Conservation (phyloP, 768 basidiomycete genomes). For the Suillus ampliporus region DNA sequence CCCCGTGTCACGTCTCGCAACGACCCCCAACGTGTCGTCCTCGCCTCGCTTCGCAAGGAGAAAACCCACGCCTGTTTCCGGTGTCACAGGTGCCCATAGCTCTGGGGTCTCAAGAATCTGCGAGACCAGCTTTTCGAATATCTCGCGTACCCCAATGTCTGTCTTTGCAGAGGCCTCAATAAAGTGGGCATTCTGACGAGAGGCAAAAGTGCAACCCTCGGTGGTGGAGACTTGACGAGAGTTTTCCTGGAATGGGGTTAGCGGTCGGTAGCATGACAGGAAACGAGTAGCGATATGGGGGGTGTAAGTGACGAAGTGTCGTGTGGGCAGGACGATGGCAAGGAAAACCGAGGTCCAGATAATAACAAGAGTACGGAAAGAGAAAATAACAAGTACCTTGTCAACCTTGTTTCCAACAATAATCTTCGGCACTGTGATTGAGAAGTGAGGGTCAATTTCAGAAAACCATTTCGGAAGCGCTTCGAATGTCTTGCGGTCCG, state of each 20-base stretch:
- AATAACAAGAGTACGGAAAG: background rate
- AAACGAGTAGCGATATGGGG: background rate
- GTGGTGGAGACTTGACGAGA: conserved; percentile 82
- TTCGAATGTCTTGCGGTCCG: conserved; percentile 91
- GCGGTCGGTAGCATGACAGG: background rate
- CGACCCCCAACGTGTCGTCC: conserved; percentile 49
- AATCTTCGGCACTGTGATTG: conserved; percentile 88
- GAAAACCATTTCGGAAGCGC: conserved; percentile 91
- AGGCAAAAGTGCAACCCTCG: conserved; percentile 83
- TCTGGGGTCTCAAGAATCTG: conserved; percentile 84
- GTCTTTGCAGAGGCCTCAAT: conserved; percentile 95
- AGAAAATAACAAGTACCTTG: conserved; percentile 55
- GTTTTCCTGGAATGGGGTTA: conserved; percentile 64
- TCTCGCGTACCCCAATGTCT: conserved; percentile 77
- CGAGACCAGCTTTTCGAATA: conserved; percentile 77
- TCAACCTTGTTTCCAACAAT: conserved; percentile 95
- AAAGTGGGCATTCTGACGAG: conserved; percentile 84
- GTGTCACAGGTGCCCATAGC: conserved; percentile 62
- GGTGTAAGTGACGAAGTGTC: background rate
- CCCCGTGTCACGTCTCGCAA: conserved; percentile 23
- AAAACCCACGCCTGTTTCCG: conserved; percentile 16
- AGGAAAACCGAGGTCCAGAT: too few relatives aligned
- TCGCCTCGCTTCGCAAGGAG: conserved; percentile 9
- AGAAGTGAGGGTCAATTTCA: conserved; percentile 93
- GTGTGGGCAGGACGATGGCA: background rate